These are phyloP conservation scores for Beauveria sp. DNA, from an alignment of 2,329 filamentous ascomycete genomes.

Conservation along the genomic window DNA sequence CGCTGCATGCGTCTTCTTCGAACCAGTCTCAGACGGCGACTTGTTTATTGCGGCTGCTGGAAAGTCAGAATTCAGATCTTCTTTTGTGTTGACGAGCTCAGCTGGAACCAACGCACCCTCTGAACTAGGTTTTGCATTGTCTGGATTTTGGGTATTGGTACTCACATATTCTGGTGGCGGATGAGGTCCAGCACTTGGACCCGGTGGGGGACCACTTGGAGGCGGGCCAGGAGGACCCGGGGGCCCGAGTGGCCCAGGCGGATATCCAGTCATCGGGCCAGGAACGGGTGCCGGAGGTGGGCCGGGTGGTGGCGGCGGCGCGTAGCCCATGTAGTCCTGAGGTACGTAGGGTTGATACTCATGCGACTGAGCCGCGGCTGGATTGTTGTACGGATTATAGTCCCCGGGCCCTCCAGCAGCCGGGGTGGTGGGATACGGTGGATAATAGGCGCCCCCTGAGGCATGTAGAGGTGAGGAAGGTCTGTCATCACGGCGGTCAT, in stretches of 20 bases:
- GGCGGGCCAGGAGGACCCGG: constrained; percentile 20
- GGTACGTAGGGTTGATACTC: constrained; percentile 36
- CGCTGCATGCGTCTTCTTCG: constrained; percentile 6
- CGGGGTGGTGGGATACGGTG: constrained; percentile 30
- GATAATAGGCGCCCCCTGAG: constrained; percentile 44
- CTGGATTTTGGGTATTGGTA: constrained; percentile 27
- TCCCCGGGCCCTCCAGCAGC: constrained; percentile 18
- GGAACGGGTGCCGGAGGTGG: constrained; percentile 14
- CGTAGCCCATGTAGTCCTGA: constrained; percentile 34
- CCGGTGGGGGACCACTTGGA: constrained; percentile 25
- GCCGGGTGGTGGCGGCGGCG: constrained; percentile 31
- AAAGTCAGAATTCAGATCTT: constrained; percentile 15
- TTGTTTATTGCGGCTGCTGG: constrained; percentile 24
- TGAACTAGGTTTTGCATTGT: constrained; percentile 17
- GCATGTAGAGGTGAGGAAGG: constrained; percentile 41
- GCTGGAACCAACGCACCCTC: constrained; percentile 30
- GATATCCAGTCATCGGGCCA: constrained; percentile 18
- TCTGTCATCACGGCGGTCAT: constrained; percentile 30
- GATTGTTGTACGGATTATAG: constrained; percentile 32
- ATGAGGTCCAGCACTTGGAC: constrained; percentile 21
- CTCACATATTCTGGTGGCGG: constrained; percentile 36
- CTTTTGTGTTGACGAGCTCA: neutral
- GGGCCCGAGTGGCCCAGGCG: constrained; percentile 16
- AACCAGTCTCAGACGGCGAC: neutral
- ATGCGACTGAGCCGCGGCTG: constrained; percentile 23